Evolutionary conservation across 805 yeast species (phyloP), one percentile per base, ranked within the genome.

Genomic region (Candida caryicola): DNA sequence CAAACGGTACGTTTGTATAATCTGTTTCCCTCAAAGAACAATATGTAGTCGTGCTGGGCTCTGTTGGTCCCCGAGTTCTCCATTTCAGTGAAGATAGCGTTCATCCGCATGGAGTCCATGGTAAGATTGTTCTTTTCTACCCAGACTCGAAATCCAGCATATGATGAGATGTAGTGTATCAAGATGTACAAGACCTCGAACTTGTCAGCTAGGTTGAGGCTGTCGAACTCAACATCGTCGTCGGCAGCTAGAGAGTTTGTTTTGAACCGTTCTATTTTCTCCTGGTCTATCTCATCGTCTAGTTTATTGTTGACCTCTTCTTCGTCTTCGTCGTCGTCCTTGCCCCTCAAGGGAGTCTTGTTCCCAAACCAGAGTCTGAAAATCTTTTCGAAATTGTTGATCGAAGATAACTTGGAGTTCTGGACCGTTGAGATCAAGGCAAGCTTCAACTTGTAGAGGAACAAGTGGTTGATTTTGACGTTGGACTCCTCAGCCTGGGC

Each of bases 1-100:
- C 40, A 34, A 3, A 56, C 45, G 1, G 46, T 52, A 28, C 70
- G 54, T 37, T 62, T 66, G 54, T 79, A 80, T 36, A 81, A 56
- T 42, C 84, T 67, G 23, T 73, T 68, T 45, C 74, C 76, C 42
- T 78, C 78, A 42, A 77, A 64, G 7, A 64, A 32, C 12, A 79
- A 54, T 17, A 63, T 47, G 42, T 62, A 69, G 21, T 66, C 71
- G 29, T 55, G 62, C n/a, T 43, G 43, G 2, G 36, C 29, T 9
- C 47, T 42, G 18, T 41, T 40, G 10, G 45, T 32, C 4, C 30
- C 39, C 9, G 39, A 35, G 12, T 26, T n/a, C 29, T 39, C 49
- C 7, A 33, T 33, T 13, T 40, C 35, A 7, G 33, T 33, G 26
- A 23, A 32, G 5, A 45, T 21, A 7, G 44, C 21, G 23, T 47